Percentiles rank a stretch among this genome's conserved stretches.
phyloP scores from a whole-genome alignment of 2,329 filamentous ascomycete species.

The Leptographium galeiforme region DNA sequence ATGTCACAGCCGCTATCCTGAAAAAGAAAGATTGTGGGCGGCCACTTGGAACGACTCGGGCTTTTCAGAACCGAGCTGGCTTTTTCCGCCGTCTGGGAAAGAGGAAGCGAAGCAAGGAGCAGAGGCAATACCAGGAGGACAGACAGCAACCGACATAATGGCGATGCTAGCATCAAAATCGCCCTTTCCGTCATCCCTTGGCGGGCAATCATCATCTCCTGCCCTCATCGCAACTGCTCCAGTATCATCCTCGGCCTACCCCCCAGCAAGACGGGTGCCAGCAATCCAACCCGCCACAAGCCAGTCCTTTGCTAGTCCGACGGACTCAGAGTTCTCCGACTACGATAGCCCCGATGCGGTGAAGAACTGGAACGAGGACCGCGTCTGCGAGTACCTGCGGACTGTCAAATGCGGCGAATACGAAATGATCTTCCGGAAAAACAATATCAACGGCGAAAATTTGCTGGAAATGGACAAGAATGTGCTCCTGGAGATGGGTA shows the following conservation, averaged over 20 bases:
- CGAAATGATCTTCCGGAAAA: slow-evolving; percentile 68
- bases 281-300: slow-evolving; percentile 30
- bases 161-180: slow-evolving; percentile 69
- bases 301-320: slow-evolving; percentile 64
- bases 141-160: slow-evolving; percentile 31
- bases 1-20: too few relatives aligned
- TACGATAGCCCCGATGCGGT: slow-evolving; percentile 61
- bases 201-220: slow-evolving; percentile 25
- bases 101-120: too few relatives aligned
- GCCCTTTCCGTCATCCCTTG: slow-evolving; percentile 48
- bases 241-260: slow-evolving; percentile 28
- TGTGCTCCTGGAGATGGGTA: slow-evolving; percentile 92
- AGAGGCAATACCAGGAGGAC: not conserved
- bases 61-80: too few relatives aligned
- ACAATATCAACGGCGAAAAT: slow-evolving; percentile 96
- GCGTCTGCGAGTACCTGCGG: slow-evolving; percentile 79
- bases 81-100: too few relatives aligned
- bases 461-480: slow-evolving; percentile 94
- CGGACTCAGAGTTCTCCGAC: slow-evolving; percentile 86
- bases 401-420: slow-evolving; percentile 92
- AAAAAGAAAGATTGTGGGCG: too few relatives aligned
- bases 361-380: slow-evolving; percentile 82
- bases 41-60: too few relatives aligned
- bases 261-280: slow-evolving; percentile 38
- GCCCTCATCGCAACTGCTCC: slow-evolving; percentile 29